Evolutionary conservation across 2,329 filamentous ascomycete species (phyloP), one percentile per base, ranked within the genome.

Genomic region (Botrytis paeoniae): DNA sequence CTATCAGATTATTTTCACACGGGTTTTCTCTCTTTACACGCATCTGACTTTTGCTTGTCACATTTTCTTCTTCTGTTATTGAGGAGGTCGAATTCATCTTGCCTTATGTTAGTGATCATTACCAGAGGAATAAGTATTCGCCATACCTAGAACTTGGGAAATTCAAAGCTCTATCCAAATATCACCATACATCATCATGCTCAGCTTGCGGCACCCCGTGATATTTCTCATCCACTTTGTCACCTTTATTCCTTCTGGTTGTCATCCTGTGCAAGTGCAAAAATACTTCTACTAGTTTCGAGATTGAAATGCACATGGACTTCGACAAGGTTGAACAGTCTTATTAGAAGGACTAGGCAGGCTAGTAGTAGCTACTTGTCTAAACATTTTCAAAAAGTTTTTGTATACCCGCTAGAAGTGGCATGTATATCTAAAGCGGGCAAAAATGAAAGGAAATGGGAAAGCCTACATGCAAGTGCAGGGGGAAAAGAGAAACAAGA

Each of bases 321-420:
- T n/a, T n/a, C n/a, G n/a, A n/a, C n/a, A n/a, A n/a, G n/a, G n/a
- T n/a, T n/a, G n/a, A n/a, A n/a, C n/a, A n/a, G n/a, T n/a, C n/a
- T n/a, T n/a, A n/a, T n/a, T n/a, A 3, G 1, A 14, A n/a, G 48
- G 0, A n/a, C n/a, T 16, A 14, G 48, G 2, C 22, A 3, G 0
- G 25, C 10, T 5, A 14, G 48, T 51, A 51, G 25, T 54, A 14
- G 25, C 12, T 7, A 54, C 1, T 0, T n/a, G 7, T 25, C 4
- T 54, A 7, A 6, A n/a, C 5, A 51, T n/a, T n/a, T 51, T n/a
- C 4, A n/a, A 54, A 5, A n/a, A 7, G 25, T 7, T 54, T n/a
- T 7, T 6, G 25, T 54, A 14, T 9, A n/a, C 16, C 4, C 4
- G 10, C 22, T 5, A n/a, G 4, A 51, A 2, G 22, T n/a, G 48